These are phyloP conservation scores for Ustilago nuda DNA, from an alignment of 1,284 basidiomycete species.

Conservation along the genomic window DNA sequence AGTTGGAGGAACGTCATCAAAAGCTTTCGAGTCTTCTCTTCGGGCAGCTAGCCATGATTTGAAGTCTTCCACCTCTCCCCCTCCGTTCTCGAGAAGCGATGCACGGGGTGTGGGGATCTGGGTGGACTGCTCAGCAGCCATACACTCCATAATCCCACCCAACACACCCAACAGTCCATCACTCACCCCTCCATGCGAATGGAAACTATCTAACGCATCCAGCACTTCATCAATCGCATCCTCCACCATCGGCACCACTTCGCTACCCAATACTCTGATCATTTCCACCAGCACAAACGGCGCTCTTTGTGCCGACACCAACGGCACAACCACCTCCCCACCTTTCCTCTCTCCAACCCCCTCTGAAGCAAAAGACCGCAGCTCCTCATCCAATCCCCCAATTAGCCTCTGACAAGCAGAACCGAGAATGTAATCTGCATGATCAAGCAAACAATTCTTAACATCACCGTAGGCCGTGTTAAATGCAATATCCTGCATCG, in stretches of 20 bases:
- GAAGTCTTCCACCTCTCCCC: slow-evolving; percentile 15
- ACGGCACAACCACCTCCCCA: slow-evolving; percentile 25
- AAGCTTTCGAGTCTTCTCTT: slow-evolving; percentile 2
- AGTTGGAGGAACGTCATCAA: slow-evolving; percentile 4
- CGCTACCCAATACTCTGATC: slow-evolving; percentile 61
- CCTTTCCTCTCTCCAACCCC: background rate
- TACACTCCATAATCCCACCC: slow-evolving; percentile 53
- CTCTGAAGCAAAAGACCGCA: background rate
- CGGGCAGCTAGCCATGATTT: slow-evolving; percentile 20
- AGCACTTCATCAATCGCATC: slow-evolving; percentile 68
- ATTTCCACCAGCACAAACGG: slow-evolving; percentile 67
- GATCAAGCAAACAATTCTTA: slow-evolving; percentile 57
- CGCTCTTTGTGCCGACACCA: slow-evolving; percentile 59
- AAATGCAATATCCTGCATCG: slow-evolving; percentile 51
- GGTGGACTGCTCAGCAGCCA: slow-evolving; percentile 41
- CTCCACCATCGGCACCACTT: slow-evolving; percentile 62
- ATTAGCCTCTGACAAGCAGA: slow-evolving; percentile 61
- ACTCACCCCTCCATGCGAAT: slow-evolving; percentile 54
- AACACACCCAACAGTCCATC: slow-evolving; percentile 61
- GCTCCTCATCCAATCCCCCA: slow-evolving; percentile 13
- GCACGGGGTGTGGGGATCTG: background rate
- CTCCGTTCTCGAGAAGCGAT: background rate
- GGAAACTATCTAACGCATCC: slow-evolving; percentile 66
- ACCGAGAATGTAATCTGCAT: slow-evolving; percentile 66
- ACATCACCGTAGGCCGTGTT: slow-evolving; percentile 58